A percentile compares a stretch with the other conserved stretches of the same genome.
Evolutionary conservation across 148 eudicot genomes (phyloP).

Genomic region (Chenopodium suecicum): DNA sequence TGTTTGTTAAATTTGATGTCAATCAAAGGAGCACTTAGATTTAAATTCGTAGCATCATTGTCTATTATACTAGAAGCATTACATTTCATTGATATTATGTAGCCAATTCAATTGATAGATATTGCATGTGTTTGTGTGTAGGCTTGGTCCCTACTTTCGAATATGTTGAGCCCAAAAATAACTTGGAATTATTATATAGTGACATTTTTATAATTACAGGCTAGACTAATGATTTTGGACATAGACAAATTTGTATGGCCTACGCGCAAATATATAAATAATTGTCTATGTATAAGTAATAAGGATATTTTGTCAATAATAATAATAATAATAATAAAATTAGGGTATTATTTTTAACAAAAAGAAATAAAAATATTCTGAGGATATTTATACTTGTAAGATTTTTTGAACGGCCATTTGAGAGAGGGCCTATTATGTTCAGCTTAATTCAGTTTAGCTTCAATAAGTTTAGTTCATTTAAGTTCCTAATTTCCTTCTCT

Average conservation of each 20-base stretch:
- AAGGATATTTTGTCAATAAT: too few species aligned
- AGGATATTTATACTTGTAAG: too few species aligned
- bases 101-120: neutral
- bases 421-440: too few species aligned
- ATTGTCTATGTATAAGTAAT: neutral
- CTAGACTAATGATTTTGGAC: neutral
- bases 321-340: too few species aligned
- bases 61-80: neutral
- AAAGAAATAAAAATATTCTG: too few species aligned
- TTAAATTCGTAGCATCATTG: neutral
- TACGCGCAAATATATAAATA: neutral
- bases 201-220: neutral
- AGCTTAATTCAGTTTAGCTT: too few species aligned
- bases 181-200: neutral
- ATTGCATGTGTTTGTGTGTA: neutral
- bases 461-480: too few species aligned
- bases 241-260: slow-evolving; percentile 6
- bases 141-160: neutral
- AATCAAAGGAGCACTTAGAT: neutral
- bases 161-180: neutral
- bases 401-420: too few species aligned
- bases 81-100: neutral
- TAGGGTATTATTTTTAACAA: too few species aligned
- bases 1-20: too few species aligned
- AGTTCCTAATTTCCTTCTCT: too few species aligned